Evolutionary conservation across 345 rosid genomes (phyloP).

Genomic region (Syzygium oleosum): DNA sequence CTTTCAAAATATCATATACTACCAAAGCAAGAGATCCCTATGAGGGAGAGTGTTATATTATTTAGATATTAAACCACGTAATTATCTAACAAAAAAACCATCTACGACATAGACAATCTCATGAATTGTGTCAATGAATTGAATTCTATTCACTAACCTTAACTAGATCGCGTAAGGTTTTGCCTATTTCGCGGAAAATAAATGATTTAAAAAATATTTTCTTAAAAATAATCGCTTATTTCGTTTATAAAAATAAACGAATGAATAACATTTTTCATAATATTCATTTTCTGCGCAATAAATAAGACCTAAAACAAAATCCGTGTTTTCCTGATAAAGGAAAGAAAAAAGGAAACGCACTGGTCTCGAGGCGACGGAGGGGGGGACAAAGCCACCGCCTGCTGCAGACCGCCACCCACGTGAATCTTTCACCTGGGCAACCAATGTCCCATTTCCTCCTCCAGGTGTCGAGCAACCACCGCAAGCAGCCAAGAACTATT

Average conservation of each 20-base stretch:
- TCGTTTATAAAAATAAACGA: too few relatives aligned
- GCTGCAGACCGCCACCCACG: constrained; percentile 8
- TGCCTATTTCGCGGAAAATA: too few relatives aligned
- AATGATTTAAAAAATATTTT: too few relatives aligned
- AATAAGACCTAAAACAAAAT: not conserved
- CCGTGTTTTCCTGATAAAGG: not conserved
- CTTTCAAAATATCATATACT: not conserved
- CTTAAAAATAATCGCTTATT: too few relatives aligned
- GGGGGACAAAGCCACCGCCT: constrained; percentile 9
- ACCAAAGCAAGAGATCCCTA: not conserved
- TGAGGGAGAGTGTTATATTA: not conserved
- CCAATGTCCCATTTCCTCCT: not conserved
- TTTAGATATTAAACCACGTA: not conserved
- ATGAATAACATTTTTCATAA: too few relatives aligned
- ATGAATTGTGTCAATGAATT: not conserved
- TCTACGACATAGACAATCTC: too few relatives aligned
- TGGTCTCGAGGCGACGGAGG: not conserved
- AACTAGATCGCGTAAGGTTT: not conserved
- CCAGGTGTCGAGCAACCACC: constrained; percentile 1
- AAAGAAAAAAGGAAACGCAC: not conserved
- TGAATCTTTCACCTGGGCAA: constrained; percentile 5
- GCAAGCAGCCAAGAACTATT: not conserved
- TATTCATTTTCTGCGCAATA: not conserved
- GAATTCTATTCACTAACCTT: not conserved
- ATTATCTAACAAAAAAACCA: not conserved